These are phyloP conservation scores for Lipomyces mesembrius DNA, from an alignment of 805 yeast species.

Conservation along the genomic window DNA sequence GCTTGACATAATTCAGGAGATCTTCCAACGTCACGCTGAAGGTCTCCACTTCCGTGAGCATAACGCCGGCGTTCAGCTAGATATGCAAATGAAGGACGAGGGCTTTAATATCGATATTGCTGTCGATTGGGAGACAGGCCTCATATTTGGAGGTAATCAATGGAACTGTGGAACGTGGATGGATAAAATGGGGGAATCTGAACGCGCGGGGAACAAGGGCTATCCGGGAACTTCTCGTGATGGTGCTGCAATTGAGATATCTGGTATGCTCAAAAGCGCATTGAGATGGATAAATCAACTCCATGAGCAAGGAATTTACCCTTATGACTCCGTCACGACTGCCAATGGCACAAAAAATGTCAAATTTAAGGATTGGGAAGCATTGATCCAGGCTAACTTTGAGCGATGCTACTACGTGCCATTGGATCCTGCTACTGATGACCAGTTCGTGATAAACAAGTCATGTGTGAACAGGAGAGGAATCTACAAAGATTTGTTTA, in stretches of 20 bases:
- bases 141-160: slow-evolving; percentile 89
- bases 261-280: slow-evolving; percentile 82
- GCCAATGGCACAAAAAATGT: slow-evolving; percentile 63
- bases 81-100: slow-evolving; percentile 87
- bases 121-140: slow-evolving; percentile 89
- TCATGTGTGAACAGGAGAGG: slow-evolving; percentile 84
- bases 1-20: slow-evolving; percentile 79
- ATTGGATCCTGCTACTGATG: slow-evolving; percentile 62
- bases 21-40: slow-evolving; percentile 82
- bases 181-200: slow-evolving; percentile 99
- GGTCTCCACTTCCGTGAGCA: slow-evolving; percentile 92
- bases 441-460: slow-evolving; percentile 63
- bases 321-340: slow-evolving; percentile 56
- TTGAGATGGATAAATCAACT: slow-evolving; percentile 76
- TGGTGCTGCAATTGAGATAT: slow-evolving; percentile 94
- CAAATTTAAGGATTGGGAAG: slow-evolving; percentile 72
- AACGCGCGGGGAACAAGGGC: slow-evolving; percentile 81
- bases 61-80: slow-evolving; percentile 87
- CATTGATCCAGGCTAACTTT: slow-evolving; percentile 68
- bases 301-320: slow-evolving; percentile 59
- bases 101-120: slow-evolving; percentile 83
- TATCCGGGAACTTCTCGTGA: slow-evolving; percentile 97
- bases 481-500: slow-evolving; percentile 84
- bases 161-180: slow-evolving; percentile 98
- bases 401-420: slow-evolving; percentile 84